Conservation (phyloP, 2,329 filamentous ascomycete genomes). For the Colletotrichum plurivorum region DNA sequence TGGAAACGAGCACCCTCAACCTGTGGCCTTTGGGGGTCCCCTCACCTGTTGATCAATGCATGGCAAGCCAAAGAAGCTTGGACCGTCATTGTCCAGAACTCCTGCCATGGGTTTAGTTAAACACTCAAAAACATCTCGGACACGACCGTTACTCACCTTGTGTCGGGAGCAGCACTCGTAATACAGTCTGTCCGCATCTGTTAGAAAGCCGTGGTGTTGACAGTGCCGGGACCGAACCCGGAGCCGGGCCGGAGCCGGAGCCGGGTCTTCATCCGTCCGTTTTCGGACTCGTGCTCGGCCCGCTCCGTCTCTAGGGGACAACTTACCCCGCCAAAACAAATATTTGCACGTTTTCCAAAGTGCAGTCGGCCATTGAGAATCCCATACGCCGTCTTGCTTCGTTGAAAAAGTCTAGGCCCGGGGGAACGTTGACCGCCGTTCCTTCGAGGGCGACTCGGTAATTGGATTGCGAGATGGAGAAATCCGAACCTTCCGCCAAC, state of each 20-base stretch:
- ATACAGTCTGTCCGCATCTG: slow-evolving; percentile 58
- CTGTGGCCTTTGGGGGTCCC: neutral
- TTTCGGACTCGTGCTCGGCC: neutral
- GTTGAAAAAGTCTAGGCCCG: slow-evolving; percentile 73
- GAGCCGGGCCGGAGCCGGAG: slow-evolving; percentile 20
- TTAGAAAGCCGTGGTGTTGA: too few relatives aligned
- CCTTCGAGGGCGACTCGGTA: slow-evolving; percentile 54
- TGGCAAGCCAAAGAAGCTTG: slow-evolving; percentile 71
- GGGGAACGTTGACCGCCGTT: slow-evolving; percentile 57
- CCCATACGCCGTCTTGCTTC: slow-evolving; percentile 73
- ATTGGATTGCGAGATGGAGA: slow-evolving; percentile 56
- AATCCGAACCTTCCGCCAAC: slow-evolving; percentile 63
- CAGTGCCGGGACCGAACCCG: neutral
- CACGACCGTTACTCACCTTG: slow-evolving; percentile 24
- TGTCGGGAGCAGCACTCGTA: slow-evolving; percentile 62
- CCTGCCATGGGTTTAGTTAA: slow-evolving; percentile 52
- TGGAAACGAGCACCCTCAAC: neutral
- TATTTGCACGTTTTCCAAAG: slow-evolving; percentile 72
- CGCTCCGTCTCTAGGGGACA: neutral
- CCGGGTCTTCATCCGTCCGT: neutral
- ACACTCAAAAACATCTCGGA: neutral
- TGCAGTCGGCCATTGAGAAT: slow-evolving; percentile 68
- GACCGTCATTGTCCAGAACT: slow-evolving; percentile 72
- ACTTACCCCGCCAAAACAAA: slow-evolving; percentile 68
- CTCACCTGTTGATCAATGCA: slow-evolving; percentile 67